Conservation (phyloP, 441 rosid genomes). For the Melastoma candidum region DNA sequence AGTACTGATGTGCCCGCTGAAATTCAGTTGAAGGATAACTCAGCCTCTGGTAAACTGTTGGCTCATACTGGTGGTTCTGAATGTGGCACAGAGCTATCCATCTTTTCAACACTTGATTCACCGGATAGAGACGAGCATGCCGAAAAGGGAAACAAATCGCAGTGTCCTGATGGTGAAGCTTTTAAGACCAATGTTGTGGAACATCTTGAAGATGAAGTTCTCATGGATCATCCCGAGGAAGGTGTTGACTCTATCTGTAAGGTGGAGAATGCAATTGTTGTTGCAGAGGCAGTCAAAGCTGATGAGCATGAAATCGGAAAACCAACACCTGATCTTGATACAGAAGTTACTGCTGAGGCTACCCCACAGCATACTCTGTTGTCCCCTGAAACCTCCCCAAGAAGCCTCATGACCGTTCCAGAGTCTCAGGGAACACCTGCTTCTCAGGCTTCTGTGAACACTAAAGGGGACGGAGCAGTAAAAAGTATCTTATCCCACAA, state of each 20-base stretch:
- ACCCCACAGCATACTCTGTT: constrained; percentile 30
- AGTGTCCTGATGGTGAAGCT: constrained; percentile 28
- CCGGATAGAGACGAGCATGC: constrained; percentile 51
- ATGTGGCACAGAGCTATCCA: constrained; percentile 85
- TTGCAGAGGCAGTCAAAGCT: constrained; percentile 19
- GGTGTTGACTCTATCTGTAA: constrained; percentile 25
- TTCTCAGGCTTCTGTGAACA: constrained; percentile 57
- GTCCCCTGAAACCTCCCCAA: constrained; percentile 57
- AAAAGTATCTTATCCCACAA: constrained; percentile 47
- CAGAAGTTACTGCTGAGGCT: constrained; percentile 27
- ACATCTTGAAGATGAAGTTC: constrained; percentile 27
- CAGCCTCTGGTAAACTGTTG: constrained; percentile 17
- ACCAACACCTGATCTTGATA: constrained; percentile 28
- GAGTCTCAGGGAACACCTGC: constrained; percentile 88
- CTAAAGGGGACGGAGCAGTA: constrained; percentile 34
- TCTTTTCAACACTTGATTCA: constrained; percentile 82
- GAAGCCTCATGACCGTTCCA: constrained; percentile 47
- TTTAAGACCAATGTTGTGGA: constrained; percentile 18
- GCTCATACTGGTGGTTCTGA: constrained; percentile 58
- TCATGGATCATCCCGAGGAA: constrained; percentile 27
- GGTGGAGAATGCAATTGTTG: constrained; percentile 19
- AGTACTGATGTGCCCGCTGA: constrained; percentile 20
- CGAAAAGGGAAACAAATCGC: constrained; percentile 31
- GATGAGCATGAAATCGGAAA: constrained; percentile 27
- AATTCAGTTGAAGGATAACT: constrained; percentile 25